phyloP scores from a whole-genome alignment of 192 early-diverging fungal species.

The Umbelopsis sp. region DNA sequence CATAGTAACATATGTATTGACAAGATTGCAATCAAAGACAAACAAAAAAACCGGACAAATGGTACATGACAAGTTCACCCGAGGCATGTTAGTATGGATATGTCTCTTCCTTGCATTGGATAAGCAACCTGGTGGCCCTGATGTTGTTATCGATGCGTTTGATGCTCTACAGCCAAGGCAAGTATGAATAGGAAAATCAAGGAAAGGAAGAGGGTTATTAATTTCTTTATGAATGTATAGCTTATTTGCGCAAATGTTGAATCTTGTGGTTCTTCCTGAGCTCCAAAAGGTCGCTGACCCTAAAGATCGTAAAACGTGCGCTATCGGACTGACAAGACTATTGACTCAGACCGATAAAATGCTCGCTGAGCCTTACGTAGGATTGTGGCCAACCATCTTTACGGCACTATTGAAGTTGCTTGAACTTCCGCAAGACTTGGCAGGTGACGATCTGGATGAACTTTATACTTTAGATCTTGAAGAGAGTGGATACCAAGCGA shows the following conservation, averaged over 20 bases:
- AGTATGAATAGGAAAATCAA: background rate
- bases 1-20: constrained; percentile 47
- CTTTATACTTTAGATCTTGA: constrained; percentile 77
- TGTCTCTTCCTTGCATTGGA: constrained; percentile 65
- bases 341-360: constrained; percentile 58
- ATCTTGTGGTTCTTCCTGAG: constrained; percentile 67
- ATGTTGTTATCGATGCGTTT: constrained; percentile 57
- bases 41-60: constrained; percentile 30
- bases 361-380: constrained; percentile 55
- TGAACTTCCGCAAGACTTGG: constrained; percentile 55
- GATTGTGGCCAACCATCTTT: constrained; percentile 52
- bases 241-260: constrained; percentile 67
- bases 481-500: constrained; percentile 81
- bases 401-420: constrained; percentile 56
- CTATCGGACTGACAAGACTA: constrained; percentile 65
- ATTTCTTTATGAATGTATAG: constrained; percentile 31
- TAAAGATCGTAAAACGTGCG: constrained; percentile 63
- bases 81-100: constrained; percentile 69
- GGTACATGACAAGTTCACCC: constrained; percentile 56
- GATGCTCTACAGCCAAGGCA: constrained; percentile 64
- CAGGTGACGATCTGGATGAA: constrained; percentile 58
- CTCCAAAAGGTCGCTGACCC: constrained; percentile 55
- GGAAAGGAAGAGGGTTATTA: too few relatives aligned
- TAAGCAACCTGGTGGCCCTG: constrained; percentile 59
- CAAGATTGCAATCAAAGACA: constrained; percentile 54